Conservation (phyloP, 768 basidiomycete genomes). For the Tephrocybe sp. region DNA sequence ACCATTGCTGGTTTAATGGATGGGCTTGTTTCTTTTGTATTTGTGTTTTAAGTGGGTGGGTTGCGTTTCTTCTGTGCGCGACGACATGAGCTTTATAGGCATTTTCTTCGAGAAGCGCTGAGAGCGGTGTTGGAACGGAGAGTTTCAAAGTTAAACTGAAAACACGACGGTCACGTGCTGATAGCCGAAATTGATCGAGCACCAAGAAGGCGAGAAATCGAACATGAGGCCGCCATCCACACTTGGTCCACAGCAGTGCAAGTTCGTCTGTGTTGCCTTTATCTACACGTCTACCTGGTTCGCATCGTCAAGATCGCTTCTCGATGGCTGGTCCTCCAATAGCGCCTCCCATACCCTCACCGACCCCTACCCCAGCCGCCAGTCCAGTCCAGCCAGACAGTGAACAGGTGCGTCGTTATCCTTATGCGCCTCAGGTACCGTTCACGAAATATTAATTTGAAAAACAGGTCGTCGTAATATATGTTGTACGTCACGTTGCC, state of each 20-base stretch:
- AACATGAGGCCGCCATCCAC: slow-evolving; percentile 21
- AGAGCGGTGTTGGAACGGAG: no score
- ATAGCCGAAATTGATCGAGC: slow-evolving; percentile 1
- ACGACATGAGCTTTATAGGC: slow-evolving; percentile 10
- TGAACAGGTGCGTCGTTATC: slow-evolving; percentile 56
- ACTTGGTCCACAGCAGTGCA: slow-evolving; percentile 14
- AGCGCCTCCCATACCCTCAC: slow-evolving; percentile 40
- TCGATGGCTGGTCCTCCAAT: slow-evolving; percentile 34
- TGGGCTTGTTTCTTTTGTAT: no score
- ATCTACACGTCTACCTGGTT: not conserved
- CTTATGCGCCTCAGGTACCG: slow-evolving; percentile 8
- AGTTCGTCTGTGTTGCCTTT: slow-evolving; percentile 3
- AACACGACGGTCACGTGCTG: slow-evolving; percentile 21
- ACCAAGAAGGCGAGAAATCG: slow-evolving; percentile 1
- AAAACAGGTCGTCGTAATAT: slow-evolving; percentile 69
- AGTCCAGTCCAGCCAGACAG: slow-evolving; percentile 59
- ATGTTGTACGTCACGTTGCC: slow-evolving; percentile 53
- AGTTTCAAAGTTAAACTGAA: slow-evolving; percentile 12
- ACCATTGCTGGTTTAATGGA: no score
- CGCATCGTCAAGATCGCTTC: not conserved
- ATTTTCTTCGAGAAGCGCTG: slow-evolving; percentile 6
- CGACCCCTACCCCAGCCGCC: slow-evolving; percentile 27
- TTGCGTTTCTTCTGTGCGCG: no score
- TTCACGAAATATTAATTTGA: slow-evolving; percentile 20
- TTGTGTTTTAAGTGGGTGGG: no score